phyloP scores from a whole-genome alignment of 2,329 filamentous ascomycete genomes.

The Herpotrichia juniperi region DNA sequence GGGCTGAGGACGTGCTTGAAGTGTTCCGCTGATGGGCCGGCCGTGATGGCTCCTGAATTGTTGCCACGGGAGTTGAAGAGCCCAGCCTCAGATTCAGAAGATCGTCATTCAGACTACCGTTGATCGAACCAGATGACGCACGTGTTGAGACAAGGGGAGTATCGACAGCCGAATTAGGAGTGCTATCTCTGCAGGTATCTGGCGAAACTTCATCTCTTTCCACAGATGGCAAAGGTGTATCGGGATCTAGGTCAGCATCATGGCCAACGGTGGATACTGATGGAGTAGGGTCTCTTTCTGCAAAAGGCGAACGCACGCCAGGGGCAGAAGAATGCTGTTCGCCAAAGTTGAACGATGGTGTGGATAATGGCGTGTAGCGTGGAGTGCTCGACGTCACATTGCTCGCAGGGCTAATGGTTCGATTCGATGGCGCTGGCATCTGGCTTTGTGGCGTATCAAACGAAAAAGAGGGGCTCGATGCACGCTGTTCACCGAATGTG shows the following conservation, averaged over 20 bases:
- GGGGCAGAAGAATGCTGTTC: background rate
- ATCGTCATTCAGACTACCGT: background rate
- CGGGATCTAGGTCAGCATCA: background rate
- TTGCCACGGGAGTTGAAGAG: background rate
- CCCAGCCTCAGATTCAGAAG: background rate
- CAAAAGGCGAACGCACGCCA: too few species aligned
- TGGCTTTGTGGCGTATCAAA: background rate
- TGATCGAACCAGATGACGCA: background rate
- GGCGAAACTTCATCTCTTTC: background rate
- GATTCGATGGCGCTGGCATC: background rate
- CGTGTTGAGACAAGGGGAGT: background rate
- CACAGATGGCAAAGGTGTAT: slow-evolving; percentile 2
- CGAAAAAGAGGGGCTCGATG: background rate
- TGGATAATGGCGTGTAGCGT: background rate
- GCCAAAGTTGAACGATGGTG: background rate
- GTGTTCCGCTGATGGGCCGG: background rate
- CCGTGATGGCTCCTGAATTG: background rate
- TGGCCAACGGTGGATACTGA: background rate
- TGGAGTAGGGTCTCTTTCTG: background rate
- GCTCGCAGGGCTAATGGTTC: background rate
- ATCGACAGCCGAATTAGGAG: background rate
- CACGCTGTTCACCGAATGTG: background rate
- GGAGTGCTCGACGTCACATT: background rate
- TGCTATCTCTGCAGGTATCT: background rate
- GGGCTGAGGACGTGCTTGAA: background rate